Evolutionary conservation across 2,329 filamentous ascomycete genomes (phyloP).

Genomic region (Massarina eburnea): DNA sequence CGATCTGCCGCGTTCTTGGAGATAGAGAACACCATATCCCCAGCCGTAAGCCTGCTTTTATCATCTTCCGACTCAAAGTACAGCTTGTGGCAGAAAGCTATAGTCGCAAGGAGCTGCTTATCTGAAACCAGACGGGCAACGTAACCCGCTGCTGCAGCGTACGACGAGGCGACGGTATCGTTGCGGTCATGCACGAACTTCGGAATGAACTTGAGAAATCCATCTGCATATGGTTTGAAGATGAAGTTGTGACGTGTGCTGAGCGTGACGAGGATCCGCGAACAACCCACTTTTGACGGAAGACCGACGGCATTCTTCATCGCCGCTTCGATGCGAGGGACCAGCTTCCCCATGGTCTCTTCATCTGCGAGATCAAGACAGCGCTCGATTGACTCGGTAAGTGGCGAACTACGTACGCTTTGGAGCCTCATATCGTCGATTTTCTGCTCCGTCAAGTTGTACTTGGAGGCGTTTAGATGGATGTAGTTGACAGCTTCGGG

Average conservation of each 20-base stretch:
- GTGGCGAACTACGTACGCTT: slow-evolving; percentile 80
- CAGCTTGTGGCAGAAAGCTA: slow-evolving; percentile 62
- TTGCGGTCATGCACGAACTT: slow-evolving; percentile 88
- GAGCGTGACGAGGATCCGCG: slow-evolving; percentile 79
- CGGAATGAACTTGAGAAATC: slow-evolving; percentile 75
- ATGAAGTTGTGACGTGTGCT: slow-evolving; percentile 76
- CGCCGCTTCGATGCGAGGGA: slow-evolving; percentile 70
- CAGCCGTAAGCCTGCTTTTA: slow-evolving; percentile 70
- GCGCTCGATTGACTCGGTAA: slow-evolving; percentile 89
- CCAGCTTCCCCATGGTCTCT: slow-evolving; percentile 72
- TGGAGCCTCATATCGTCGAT: slow-evolving; percentile 85
- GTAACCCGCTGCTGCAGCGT: slow-evolving; percentile 85
- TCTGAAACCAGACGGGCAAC: slow-evolving; percentile 68
- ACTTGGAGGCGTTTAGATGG: slow-evolving; percentile 81
- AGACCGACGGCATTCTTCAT: slow-evolving; percentile 88
- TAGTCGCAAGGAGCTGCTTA: slow-evolving; percentile 58
- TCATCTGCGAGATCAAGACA: slow-evolving; percentile 83
- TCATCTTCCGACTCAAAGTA: slow-evolving; percentile 86
- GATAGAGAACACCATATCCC: slow-evolving; percentile 79
- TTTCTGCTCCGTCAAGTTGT: slow-evolving; percentile 82
- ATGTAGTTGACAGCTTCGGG: slow-evolving; percentile 89
- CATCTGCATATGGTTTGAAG: slow-evolving; percentile 73
- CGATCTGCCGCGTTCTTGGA: slow-evolving; percentile 87
- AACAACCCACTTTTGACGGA: slow-evolving; percentile 91
- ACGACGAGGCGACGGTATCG: slow-evolving; percentile 87